A percentile compares a stretch with the other conserved stretches of the same genome.
These are phyloP conservation scores for Penicillium alfredii DNA, from an alignment of 495 filamentous ascomycete genomes.

Conservation along the genomic window DNA sequence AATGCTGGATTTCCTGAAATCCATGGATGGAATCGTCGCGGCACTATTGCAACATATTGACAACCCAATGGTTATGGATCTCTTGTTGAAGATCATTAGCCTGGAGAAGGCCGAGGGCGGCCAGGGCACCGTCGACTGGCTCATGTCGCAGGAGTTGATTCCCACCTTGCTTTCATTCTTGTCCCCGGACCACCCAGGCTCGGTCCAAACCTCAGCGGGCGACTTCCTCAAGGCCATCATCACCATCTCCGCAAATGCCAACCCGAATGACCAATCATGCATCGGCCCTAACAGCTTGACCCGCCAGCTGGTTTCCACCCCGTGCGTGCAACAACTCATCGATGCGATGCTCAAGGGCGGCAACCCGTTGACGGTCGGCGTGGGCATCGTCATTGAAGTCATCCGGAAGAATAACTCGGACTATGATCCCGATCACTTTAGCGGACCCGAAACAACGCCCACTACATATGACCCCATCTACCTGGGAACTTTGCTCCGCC, in stretches of 20 bases:
- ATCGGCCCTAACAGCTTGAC: conserved; percentile 98
- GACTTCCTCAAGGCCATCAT: conserved; percentile 99
- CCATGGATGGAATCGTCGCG: conserved; percentile 69
- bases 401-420: conserved; percentile 99
- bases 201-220: conserved; percentile 92
- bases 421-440: conserved; percentile 85
- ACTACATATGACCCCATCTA: conserved; percentile 93
- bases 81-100: conserved; percentile 94
- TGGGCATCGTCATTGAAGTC: conserved; percentile 96
- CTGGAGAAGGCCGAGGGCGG: conserved; percentile 89
- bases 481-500: conserved; percentile 82
- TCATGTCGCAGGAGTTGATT: conserved; percentile 86
- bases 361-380: conserved; percentile 91
- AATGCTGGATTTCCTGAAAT: conserved; percentile 85
- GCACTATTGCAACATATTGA: conserved; percentile 92
- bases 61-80: conserved; percentile 97
- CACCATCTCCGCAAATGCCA: conserved; percentile 96
- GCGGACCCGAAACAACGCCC: conserved; percentile 68
- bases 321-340: conserved; percentile 76
- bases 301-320: conserved; percentile 84
- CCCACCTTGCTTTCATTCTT: conserved; percentile 83
- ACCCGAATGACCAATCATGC: conserved; percentile 93
- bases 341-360: conserved; percentile 89
- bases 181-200: conserved; percentile 69
- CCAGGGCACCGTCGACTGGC: conserved; percentile 93